A percentile compares a stretch with the other conserved stretches of the same genome.
These are phyloP conservation scores for Butyriboletus loyo DNA, from an alignment of 768 basidiomycete species.

Conservation along the genomic window DNA sequence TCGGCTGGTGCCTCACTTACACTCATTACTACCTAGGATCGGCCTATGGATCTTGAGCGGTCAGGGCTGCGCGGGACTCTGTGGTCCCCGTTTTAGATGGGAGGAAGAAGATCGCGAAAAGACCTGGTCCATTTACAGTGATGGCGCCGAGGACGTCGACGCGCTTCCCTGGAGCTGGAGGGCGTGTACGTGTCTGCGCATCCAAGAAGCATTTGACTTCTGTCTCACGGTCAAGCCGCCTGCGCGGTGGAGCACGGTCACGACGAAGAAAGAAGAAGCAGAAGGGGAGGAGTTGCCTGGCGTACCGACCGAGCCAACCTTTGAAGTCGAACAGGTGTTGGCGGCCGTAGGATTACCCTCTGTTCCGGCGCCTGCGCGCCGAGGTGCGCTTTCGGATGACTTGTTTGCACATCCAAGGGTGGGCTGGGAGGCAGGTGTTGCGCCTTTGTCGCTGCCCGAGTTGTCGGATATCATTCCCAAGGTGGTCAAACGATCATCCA, in stretches of 20 bases:
- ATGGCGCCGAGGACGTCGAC: constrained; percentile 39
- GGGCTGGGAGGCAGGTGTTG: constrained; percentile 25
- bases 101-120: constrained; percentile 76
- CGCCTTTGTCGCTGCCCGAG: constrained; percentile 26
- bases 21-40: constrained; percentile 43
- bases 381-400: constrained; percentile 60
- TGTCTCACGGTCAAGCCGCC: constrained; percentile 52
- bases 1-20: background rate
- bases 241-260: constrained; percentile 34
- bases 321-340: constrained; percentile 56
- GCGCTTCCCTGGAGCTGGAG: constrained; percentile 80
- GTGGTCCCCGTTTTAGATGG: constrained; percentile 81
- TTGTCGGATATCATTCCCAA: constrained; percentile 43
- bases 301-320: constrained; percentile 32
- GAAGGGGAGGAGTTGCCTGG: constrained; percentile 25
- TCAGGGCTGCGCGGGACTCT: constrained; percentile 75
- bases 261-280: constrained; percentile 31
- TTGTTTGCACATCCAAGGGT: constrained; percentile 55
- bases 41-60: constrained; percentile 79
- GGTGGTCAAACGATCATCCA: constrained; percentile 44
- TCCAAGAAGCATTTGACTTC: constrained; percentile 81
- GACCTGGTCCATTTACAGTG: constrained; percentile 48
- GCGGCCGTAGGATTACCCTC: constrained; percentile 53
- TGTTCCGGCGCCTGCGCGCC: constrained; percentile 50
- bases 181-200: constrained; percentile 61